A percentile compares a stretch with the other conserved stretches of the same genome.
phyloP scores from a whole-genome alignment of 1,284 basidiomycete species.

The Phylloboletellus chloephorus region DNA sequence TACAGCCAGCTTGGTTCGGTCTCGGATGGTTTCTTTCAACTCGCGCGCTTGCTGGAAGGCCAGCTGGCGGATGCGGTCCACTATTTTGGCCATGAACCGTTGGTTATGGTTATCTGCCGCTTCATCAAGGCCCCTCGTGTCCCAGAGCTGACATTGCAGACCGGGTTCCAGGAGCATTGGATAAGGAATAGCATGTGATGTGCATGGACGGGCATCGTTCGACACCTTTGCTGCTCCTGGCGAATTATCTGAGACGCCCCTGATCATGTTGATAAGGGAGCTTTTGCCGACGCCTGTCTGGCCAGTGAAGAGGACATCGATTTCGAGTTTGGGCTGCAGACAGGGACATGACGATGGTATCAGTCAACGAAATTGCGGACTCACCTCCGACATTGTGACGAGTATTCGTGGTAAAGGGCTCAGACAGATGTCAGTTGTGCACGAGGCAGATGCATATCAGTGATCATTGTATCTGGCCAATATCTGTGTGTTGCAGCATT shows the following conservation, averaged over 20 bases:
- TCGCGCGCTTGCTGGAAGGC: slow-evolving; percentile 17
- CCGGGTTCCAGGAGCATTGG: neutral
- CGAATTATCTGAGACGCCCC: slow-evolving; percentile 8
- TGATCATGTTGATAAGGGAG: slow-evolving; percentile 26
- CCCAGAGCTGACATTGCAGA: slow-evolving; percentile 20
- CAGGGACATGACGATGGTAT: slow-evolving; percentile 2
- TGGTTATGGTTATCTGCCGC: slow-evolving; percentile 11
- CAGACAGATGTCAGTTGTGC: slow-evolving; percentile 5
- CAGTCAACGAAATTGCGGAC: slow-evolving; percentile 3
- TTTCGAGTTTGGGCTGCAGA: slow-evolving; percentile 9
- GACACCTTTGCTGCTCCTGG: slow-evolving; percentile 16
- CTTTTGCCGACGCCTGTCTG: slow-evolving; percentile 27
- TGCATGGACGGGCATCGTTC: slow-evolving; percentile 19
- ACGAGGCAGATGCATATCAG: slow-evolving; percentile 29
- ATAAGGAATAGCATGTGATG: slow-evolving; percentile 14
- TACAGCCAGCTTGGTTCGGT: slow-evolving; percentile 7
- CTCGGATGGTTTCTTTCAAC: slow-evolving; percentile 16
- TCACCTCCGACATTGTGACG: slow-evolving; percentile 19
- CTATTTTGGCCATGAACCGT: slow-evolving; percentile 7
- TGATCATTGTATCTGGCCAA: slow-evolving; percentile 1
- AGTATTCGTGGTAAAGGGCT: slow-evolving; percentile 8
- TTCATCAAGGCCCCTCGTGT: slow-evolving; percentile 27
- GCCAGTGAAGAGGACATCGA: slow-evolving; percentile 24
- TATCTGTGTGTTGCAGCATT: slow-evolving; percentile 4
- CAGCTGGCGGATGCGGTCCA: slow-evolving; percentile 12